Evolutionary conservation across 2,329 filamentous ascomycete species (phyloP).

Genomic region (Paecilomyces sp.): DNA sequence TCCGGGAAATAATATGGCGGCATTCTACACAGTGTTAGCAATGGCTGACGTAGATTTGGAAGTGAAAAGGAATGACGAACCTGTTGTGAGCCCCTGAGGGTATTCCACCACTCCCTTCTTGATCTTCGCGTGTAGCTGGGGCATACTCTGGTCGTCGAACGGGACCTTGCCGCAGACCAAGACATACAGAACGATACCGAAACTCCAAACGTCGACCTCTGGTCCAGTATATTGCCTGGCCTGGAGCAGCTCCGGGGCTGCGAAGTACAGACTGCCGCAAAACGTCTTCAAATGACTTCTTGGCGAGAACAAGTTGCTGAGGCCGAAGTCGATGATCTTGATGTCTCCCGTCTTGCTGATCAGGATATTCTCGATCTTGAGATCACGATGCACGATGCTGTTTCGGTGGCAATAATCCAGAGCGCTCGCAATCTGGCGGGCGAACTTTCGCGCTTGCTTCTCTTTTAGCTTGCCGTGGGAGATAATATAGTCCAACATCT

Average conservation of each 20-base stretch:
- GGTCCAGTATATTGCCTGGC: constrained; percentile 91
- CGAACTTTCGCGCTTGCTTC: constrained; percentile 96
- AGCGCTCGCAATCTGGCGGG: constrained; percentile 90
- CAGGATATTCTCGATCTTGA: constrained; percentile 98
- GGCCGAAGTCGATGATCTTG: constrained; percentile 97
- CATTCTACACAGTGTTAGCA: constrained; percentile 62
- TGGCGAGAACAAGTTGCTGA: constrained; percentile 93
- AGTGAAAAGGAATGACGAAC: constrained; percentile 45
- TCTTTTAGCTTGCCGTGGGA: constrained; percentile 96
- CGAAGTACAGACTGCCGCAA: constrained; percentile 96
- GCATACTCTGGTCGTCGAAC: constrained; percentile 99
- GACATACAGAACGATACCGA: constrained; percentile 95
- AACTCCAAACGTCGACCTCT: constrained; percentile 98
- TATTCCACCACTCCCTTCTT: constrained; percentile 97
- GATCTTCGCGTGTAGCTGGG: constrained; percentile 94
- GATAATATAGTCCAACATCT: constrained; percentile 99
- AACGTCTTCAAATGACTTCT: constrained; percentile 85
- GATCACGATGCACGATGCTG: constrained; percentile 92
- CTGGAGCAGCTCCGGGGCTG: constrained; percentile 87
- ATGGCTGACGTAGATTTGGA: constrained; percentile 6
- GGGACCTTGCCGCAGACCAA: constrained; percentile 96
- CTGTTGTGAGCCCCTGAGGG: constrained; percentile 81
- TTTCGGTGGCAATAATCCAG: constrained; percentile 97
- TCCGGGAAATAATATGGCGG: constrained; percentile 82
- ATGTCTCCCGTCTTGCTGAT: constrained; percentile 99